Conservation (phyloP, 768 basidiomycete genomes). For the Hygrocybe punicea region DNA sequence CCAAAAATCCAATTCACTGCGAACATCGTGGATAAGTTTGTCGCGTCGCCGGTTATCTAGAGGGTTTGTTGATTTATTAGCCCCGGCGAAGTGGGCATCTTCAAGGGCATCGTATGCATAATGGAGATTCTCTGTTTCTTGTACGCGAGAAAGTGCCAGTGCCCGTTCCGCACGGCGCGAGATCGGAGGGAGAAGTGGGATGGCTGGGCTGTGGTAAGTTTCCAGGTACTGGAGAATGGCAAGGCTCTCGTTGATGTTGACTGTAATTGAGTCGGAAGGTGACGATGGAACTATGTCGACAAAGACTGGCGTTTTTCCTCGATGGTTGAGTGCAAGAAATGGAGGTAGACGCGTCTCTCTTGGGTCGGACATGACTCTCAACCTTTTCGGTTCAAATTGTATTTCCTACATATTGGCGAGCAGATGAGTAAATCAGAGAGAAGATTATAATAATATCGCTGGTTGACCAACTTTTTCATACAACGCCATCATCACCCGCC, state of each 20-base stretch:
- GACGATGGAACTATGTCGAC: conserved; percentile 12
- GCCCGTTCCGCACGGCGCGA: conserved; percentile 16
- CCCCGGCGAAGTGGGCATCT: conserved; percentile 23
- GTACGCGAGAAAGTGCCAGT: conserved; percentile 19
- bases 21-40: conserved; percentile 15
- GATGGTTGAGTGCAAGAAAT: conserved; percentile 28
- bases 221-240: conserved; percentile 33
- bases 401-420: too few relatives aligned
- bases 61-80: conserved; percentile 12
- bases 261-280: not conserved
- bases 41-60: conserved; percentile 11
- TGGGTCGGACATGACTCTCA: conserved; percentile 27
- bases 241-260: conserved; percentile 27
- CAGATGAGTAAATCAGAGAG: not conserved
- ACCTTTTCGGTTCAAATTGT: conserved; percentile 16
- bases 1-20: conserved; percentile 27
- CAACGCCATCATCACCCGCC: conserved; percentile 28
- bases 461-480: conserved; percentile 23
- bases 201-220: conserved; percentile 17
- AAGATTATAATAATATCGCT: not conserved
- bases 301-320: conserved; percentile 28
- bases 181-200: conserved; percentile 22
- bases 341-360: conserved; percentile 24
- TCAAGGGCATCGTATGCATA: conserved; percentile 26
- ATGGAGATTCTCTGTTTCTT: conserved; percentile 30